phyloP scores from a whole-genome alignment of 495 filamentous ascomycete genomes.

The Trichocladium uniseriatum region DNA sequence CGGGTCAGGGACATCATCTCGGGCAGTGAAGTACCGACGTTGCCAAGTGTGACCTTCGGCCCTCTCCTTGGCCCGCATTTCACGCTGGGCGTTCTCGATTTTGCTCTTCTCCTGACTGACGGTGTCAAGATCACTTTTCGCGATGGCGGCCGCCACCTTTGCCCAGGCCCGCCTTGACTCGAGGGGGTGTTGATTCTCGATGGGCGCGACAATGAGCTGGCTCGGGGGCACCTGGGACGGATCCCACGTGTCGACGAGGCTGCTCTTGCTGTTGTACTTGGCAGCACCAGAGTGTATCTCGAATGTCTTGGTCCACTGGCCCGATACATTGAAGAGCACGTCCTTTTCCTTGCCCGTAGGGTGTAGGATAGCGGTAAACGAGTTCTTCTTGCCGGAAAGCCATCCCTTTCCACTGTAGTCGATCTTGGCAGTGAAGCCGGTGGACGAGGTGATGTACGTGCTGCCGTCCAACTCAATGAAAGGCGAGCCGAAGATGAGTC shows the following conservation, averaged over 20 bases:
- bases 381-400: conserved; percentile 93
- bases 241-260: conserved; percentile 58
- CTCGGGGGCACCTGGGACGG: conserved; percentile 52
- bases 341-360: conserved; percentile 72
- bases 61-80: conserved; percentile 72
- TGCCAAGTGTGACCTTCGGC: conserved; percentile 72
- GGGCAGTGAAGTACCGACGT: conserved; percentile 67
- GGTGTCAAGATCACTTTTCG: conserved; percentile 71
- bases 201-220: conserved; percentile 59
- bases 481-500: conserved; percentile 80
- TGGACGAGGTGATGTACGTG: conserved; percentile 74
- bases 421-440: conserved; percentile 84
- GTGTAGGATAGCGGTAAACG: conserved; percentile 67
- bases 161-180: conserved; percentile 86
- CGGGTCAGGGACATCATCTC: conserved; percentile 40
- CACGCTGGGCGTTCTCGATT: conserved; percentile 86
- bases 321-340: conserved; percentile 73
- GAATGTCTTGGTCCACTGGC: conserved; percentile 86
- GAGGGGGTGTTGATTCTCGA: conserved; percentile 76
- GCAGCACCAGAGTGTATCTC: conserved; percentile 61
- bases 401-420: conserved; percentile 90
- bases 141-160: conserved; percentile 71
- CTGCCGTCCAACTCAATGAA: conserved; percentile 81
- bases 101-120: conserved; percentile 70
- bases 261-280: conserved; percentile 46